phyloP scores from a whole-genome alignment of 257 asterid genomes.

The Solanum piurae region DNA sequence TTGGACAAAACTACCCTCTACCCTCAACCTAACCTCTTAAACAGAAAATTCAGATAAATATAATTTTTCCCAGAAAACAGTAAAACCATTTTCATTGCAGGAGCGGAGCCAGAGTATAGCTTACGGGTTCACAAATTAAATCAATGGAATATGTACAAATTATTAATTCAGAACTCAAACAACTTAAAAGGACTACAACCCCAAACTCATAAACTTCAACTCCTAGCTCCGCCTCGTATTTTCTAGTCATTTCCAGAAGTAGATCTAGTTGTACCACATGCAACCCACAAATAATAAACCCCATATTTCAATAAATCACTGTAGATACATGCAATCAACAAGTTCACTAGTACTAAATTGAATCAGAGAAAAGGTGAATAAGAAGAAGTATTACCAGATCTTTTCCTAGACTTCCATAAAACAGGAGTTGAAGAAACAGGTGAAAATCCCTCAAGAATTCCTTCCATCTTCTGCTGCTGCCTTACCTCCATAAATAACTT shows the following conservation, averaged over 20 bases:
- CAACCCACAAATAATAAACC: background rate
- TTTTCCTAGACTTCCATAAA: slow-evolving; percentile 78
- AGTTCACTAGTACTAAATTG: background rate
- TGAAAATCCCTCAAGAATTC: slow-evolving; percentile 50
- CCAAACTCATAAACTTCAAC: background rate
- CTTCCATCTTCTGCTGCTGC: slow-evolving; percentile 25
- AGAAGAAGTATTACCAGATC: slow-evolving; percentile 26
- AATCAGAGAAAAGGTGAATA: background rate
- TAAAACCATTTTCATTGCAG: background rate
- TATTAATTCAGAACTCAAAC: background rate
- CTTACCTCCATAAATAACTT: slow-evolving; percentile 35
- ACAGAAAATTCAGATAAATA: too few species aligned
- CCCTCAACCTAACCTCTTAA: too few species aligned
- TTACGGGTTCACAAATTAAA: too few species aligned
- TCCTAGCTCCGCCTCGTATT: background rate
- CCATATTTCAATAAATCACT: background rate
- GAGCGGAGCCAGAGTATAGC: too few species aligned
- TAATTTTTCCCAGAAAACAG: background rate
- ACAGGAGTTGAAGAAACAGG: slow-evolving; percentile 66
- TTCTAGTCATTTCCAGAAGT: background rate
- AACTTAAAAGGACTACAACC: background rate
- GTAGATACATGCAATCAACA: background rate
- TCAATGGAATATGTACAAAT: background rate
- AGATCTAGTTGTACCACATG: background rate
- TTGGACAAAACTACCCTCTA: background rate